These are phyloP conservation scores for Musa beccarii DNA, from an alignment of 176 grass and related monocot genomes.

Conservation along the genomic window DNA sequence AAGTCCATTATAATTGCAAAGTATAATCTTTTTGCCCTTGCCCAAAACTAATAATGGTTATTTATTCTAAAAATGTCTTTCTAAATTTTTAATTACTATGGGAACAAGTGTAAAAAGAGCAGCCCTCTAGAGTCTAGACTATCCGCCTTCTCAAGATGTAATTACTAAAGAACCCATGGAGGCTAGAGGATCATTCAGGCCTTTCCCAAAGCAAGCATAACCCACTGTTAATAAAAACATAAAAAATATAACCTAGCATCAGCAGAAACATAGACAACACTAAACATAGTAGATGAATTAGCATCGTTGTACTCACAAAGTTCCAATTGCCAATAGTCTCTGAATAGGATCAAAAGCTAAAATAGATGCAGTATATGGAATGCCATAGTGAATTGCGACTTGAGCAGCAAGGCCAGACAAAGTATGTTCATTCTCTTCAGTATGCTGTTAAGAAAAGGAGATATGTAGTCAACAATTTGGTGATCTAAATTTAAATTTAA, in stretches of 20 bases:
- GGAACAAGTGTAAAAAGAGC: background rate
- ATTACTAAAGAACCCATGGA: background rate
- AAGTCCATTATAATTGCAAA: no score
- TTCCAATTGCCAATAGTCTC: slow-evolving; percentile 77
- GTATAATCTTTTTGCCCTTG: no score
- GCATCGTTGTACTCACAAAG: slow-evolving; percentile 48
- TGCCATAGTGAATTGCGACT: slow-evolving; percentile 60
- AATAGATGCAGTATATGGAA: slow-evolving; percentile 67
- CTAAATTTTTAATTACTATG: background rate
- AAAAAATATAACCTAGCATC: background rate
- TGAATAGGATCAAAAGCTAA: slow-evolving; percentile 78
- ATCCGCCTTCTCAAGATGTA: background rate
- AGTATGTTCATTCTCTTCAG: background rate
- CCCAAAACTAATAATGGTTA: no score
- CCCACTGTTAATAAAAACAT: background rate
- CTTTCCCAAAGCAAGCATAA: background rate
- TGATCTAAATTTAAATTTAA: background rate
- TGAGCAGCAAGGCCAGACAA: slow-evolving; percentile 37
- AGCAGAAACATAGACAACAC: no score
- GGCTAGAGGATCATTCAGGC: background rate
- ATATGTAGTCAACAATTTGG: background rate
- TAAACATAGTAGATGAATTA: background rate
- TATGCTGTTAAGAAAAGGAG: slow-evolving; percentile 11
- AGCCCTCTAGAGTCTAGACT: background rate
- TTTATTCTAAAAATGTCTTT: background rate